Percentiles rank a stretch among this genome's conserved stretches.
Evolutionary conservation across 1,284 basidiomycete species (phyloP).

Genomic region (Ceratobasidium sp.): DNA sequence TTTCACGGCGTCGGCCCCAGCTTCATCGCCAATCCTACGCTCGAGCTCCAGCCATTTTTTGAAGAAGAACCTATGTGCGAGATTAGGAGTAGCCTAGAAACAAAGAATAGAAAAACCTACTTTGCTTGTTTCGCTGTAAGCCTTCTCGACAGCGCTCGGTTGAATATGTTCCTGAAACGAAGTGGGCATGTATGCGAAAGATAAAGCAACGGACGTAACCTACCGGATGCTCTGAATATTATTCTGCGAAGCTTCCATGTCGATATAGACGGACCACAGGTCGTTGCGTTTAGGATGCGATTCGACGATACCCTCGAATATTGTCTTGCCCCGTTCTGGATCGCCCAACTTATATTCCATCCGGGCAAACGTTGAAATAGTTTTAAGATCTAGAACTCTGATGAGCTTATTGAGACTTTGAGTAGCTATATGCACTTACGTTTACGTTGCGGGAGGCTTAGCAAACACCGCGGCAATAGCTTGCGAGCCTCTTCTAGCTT

Average conservation of each 20-base stretch:
- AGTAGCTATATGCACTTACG: constrained; percentile 70
- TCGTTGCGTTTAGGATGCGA: constrained; percentile 95
- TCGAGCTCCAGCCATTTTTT: constrained; percentile 98
- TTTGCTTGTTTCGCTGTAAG: constrained; percentile 96
- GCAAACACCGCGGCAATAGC: constrained; percentile 89
- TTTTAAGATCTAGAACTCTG: constrained; percentile 85
- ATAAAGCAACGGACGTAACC: constrained; percentile 45
- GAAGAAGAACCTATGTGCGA: constrained; percentile 79
- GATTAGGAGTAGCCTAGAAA: constrained; percentile 39
- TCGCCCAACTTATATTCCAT: constrained; percentile 96
- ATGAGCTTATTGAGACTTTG: background rate
- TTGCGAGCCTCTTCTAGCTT: constrained; percentile 86
- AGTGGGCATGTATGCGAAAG: background rate
- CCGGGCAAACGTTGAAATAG: constrained; percentile 94
- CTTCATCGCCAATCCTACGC: constrained; percentile 86
- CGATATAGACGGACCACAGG: constrained; percentile 96
- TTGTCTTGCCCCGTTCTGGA: constrained; percentile 92
- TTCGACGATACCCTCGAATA: constrained; percentile 97
- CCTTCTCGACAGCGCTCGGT: constrained; percentile 84
- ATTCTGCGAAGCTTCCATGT: constrained; percentile 87
- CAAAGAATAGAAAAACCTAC: constrained; percentile 63
- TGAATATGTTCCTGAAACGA: constrained; percentile 79
- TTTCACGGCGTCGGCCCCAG: constrained; percentile 87
- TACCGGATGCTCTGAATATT: constrained; percentile 84
- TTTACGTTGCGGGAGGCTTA: constrained; percentile 94